phyloP scores from a whole-genome alignment of 768 basidiomycete species.

The Tulasnella sp. region DNA sequence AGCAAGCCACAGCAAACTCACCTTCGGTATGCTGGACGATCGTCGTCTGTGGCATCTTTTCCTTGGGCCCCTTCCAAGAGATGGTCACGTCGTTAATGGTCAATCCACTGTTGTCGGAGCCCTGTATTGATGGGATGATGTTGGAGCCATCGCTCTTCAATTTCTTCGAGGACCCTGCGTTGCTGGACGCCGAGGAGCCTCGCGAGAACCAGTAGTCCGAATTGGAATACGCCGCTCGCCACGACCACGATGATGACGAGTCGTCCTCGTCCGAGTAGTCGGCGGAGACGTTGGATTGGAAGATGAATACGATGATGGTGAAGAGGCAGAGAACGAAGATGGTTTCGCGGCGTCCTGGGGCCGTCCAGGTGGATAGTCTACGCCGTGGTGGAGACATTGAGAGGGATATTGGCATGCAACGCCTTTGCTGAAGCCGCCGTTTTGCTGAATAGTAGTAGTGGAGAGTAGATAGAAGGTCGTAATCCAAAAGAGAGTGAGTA shows the following conservation, averaged over 20 bases:
- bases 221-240: conserved; percentile 33
- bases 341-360: conserved; percentile 61
- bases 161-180: background rate
- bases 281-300: conserved; percentile 44
- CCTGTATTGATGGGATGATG: conserved; percentile 1
- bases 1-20: conserved; percentile 43
- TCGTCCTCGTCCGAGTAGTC: conserved; percentile 36
- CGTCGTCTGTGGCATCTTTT: conserved; percentile 58
- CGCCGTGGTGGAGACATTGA: background rate
- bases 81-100: background rate
- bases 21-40: conserved; percentile 79
- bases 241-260: conserved; percentile 31
- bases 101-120: background rate
- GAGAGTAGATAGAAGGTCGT: background rate
- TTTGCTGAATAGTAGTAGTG: background rate
- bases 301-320: conserved; percentile 53
- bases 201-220: conserved; percentile 31
- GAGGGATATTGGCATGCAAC: background rate
- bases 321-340: conserved; percentile 57
- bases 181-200: conserved; percentile 9
- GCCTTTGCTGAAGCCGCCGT: background rate
- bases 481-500: conserved; percentile 7
- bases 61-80: conserved; percentile 34
- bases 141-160: background rate
- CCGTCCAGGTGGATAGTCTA: background rate